Percentiles rank a stretch among this genome's conserved stretches.
These are phyloP conservation scores for Coprinopsis marcescibilis DNA, from an alignment of 768 basidiomycete species.

Conservation along the genomic window DNA sequence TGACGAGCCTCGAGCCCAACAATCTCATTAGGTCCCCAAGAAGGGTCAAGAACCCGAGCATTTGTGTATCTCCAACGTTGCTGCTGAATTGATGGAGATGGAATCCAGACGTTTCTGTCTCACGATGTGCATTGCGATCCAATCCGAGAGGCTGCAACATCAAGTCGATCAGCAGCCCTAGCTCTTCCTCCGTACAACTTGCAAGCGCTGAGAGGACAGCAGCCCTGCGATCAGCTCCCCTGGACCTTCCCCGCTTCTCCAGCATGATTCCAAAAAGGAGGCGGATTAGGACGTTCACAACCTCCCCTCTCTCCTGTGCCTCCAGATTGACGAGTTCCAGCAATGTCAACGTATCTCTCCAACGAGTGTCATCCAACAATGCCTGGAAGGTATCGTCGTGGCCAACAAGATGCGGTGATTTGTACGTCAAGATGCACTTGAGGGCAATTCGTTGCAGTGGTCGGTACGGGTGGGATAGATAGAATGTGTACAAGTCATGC, in stretches of 20 bases:
- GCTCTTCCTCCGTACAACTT: conserved; percentile 66
- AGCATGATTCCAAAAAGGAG: conserved; percentile 86
- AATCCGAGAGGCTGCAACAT: conserved; percentile 74
- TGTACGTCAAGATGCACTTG: conserved; percentile 79
- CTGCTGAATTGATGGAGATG: conserved; percentile 6
- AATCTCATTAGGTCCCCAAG: conserved; percentile 81
- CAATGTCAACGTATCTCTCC: conserved; percentile 81
- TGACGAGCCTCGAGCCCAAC: conserved; percentile 65
- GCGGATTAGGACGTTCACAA: conserved; percentile 67
- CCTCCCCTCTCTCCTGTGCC: conserved; percentile 50
- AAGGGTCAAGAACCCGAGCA: conserved; percentile 79
- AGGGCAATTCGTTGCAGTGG: conserved; percentile 70
- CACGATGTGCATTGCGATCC: conserved; percentile 18
- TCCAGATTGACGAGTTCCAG: conserved; percentile 58
- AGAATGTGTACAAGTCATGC: conserved; percentile 57
- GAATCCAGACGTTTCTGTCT: conserved; percentile 15
- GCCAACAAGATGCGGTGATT: conserved; percentile 46
- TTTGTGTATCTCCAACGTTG: conserved; percentile 52
- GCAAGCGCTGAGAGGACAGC: conserved; percentile 71
- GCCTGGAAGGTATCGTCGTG: conserved; percentile 62
- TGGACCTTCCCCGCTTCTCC: conserved; percentile 64
- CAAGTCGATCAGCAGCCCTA: conserved; percentile 73
- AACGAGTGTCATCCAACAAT: conserved; percentile 79
- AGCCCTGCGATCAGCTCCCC: conserved; percentile 62
- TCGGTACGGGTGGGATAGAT: conserved; percentile 82